These are phyloP conservation scores for Eimeria tenella DNA, from an alignment of 169 alveolate species.

Conservation along the genomic window DNA sequence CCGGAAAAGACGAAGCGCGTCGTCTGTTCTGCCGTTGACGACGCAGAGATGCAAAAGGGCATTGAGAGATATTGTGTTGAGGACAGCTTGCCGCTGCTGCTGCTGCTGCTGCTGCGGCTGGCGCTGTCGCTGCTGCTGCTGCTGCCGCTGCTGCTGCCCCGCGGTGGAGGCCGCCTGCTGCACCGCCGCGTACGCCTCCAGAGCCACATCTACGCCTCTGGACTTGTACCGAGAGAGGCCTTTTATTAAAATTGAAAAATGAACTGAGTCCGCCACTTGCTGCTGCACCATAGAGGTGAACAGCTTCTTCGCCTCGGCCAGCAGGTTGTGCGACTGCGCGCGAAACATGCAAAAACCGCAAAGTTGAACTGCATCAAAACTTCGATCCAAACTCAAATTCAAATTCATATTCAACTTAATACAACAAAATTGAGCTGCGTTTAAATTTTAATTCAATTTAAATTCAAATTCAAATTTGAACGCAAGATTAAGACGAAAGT, in stretches of 20 bases:
- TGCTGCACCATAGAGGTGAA: background rate
- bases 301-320: conserved; percentile 31
- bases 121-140: background rate
- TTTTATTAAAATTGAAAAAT: conserved; percentile 39
- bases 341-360: background rate
- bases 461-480: no score
- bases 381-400: background rate
- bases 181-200: conserved; percentile 41
- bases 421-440: no score
- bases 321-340: conserved; percentile 2
- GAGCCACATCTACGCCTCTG: conserved; percentile 14
- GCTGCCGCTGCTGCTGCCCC: background rate
- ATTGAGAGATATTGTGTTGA: conserved; percentile 42
- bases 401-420: no score
- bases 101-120: background rate
- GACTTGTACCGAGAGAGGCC: conserved; percentile 16
- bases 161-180: background rate
- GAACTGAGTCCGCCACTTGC: conserved; percentile 34
- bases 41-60: conserved; percentile 64
- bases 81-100: background rate
- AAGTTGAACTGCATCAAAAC: background rate
- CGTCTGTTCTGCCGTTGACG: background rate
- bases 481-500: background rate
- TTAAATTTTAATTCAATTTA: no score
- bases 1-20: conserved; percentile 87